phyloP scores from a whole-genome alignment of 108 stramenopile species.

The Nitzschia palea region DNA sequence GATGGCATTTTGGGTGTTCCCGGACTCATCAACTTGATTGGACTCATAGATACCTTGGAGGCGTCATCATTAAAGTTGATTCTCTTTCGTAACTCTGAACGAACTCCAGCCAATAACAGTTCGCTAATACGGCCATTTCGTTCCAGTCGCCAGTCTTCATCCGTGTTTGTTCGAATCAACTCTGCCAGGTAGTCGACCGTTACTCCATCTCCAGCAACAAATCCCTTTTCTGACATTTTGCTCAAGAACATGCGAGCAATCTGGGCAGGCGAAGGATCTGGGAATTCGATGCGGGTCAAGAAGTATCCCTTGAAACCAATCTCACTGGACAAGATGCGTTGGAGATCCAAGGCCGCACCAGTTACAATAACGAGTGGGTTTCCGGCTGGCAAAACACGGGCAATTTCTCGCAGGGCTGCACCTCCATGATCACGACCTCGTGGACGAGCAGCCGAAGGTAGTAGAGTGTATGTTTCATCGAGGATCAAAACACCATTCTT shows the following conservation, averaged over 20 bases:
- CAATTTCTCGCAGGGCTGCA: constrained; percentile 76
- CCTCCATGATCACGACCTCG: constrained; percentile 83
- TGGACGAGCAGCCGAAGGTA: constrained; percentile 77
- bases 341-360: constrained; percentile 70
- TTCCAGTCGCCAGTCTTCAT: constrained; percentile 82
- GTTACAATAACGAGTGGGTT: constrained; percentile 75
- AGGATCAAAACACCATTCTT: constrained; percentile 79
- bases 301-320: constrained; percentile 84
- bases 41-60: constrained; percentile 43
- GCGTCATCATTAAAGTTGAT: constrained; percentile 55
- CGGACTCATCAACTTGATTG: constrained; percentile 73
- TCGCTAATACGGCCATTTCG: constrained; percentile 82
- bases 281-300: constrained; percentile 75
- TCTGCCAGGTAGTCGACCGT: constrained; percentile 74
- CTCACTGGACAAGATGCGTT: constrained; percentile 72
- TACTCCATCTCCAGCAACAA: constrained; percentile 71
- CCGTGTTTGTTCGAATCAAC: constrained; percentile 67
- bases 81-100: constrained; percentile 66
- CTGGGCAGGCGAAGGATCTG: constrained; percentile 72
- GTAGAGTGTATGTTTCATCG: constrained; percentile 79
- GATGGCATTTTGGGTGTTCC: constrained; percentile 71
- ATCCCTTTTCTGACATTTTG: constrained; percentile 66
- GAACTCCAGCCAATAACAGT: constrained; percentile 68
- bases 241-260: constrained; percentile 81
- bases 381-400: constrained; percentile 54